phyloP scores from a whole-genome alignment of 2,329 filamentous ascomycete species.

The Sclerotinia sclerotiorum region DNA sequence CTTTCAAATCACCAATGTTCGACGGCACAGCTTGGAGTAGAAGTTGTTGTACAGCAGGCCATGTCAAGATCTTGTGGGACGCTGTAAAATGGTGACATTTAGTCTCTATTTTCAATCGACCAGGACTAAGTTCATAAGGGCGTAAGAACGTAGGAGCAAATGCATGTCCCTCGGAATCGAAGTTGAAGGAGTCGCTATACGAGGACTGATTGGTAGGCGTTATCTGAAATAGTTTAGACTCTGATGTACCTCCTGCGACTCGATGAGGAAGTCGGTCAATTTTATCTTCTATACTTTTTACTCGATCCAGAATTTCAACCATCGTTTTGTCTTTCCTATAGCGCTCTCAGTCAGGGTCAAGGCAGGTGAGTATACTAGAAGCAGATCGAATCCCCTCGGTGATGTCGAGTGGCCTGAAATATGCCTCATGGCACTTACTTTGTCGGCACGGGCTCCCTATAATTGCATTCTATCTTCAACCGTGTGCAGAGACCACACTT shows the following conservation, averaged over 20 bases:
- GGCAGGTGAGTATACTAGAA: neutral
- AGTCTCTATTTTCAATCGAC: slow-evolving; percentile 27
- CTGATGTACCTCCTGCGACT: slow-evolving; percentile 10
- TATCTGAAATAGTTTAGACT: slow-evolving; percentile 32
- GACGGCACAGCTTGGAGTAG: slow-evolving; percentile 42
- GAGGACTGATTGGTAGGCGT: slow-evolving; percentile 35
- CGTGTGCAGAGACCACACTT: slow-evolving; percentile 60
- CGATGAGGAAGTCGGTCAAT: slow-evolving; percentile 46
- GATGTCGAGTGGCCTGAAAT: neutral
- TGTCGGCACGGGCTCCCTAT: slow-evolving; percentile 60
- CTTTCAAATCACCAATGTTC: slow-evolving; percentile 41
- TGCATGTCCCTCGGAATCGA: neutral
- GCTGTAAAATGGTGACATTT: slow-evolving; percentile 41
- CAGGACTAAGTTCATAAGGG: slow-evolving; percentile 3
- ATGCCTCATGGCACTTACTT: slow-evolving; percentile 50
- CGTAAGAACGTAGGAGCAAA: neutral
- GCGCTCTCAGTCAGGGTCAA: slow-evolving; percentile 24
- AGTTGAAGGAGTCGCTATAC: slow-evolving; percentile 20
- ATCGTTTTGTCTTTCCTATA: slow-evolving; percentile 62
- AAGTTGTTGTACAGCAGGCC: slow-evolving; percentile 47
- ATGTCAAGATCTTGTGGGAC: slow-evolving; percentile 54
- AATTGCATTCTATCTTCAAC: slow-evolving; percentile 58
- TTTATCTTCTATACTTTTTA: slow-evolving; percentile 56
- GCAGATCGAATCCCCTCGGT: slow-evolving; percentile 8
- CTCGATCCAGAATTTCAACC: slow-evolving; percentile 58